Percentiles rank a stretch among this genome's conserved stretches.
These are phyloP conservation scores for Yamadazyma jaroonii DNA, from an alignment of 1,139 yeast species.

Conservation along the genomic window DNA sequence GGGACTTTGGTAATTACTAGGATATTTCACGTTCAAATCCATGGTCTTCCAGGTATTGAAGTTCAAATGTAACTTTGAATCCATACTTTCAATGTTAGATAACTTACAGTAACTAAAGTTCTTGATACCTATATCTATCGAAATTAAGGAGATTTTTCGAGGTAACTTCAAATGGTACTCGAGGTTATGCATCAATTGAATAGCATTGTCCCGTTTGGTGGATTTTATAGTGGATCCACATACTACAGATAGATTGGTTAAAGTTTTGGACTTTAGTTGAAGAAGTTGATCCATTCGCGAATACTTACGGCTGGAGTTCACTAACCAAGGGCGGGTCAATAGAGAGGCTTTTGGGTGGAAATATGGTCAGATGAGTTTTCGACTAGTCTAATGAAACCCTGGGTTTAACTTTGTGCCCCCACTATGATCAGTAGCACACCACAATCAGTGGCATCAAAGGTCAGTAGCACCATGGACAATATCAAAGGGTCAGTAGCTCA, in stretches of 20 bases:
- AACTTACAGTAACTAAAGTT: slow-evolving; percentile 39
- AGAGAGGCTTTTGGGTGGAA: too few species aligned
- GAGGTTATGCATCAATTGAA: slow-evolving; percentile 21
- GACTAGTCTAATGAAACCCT: too few species aligned
- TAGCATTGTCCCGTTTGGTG: slow-evolving; percentile 27
- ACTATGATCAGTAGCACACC: too few species aligned
- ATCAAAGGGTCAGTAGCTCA: too few species aligned
- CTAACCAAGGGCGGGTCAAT: too few species aligned
- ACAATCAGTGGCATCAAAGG: too few species aligned
- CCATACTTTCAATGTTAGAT: slow-evolving; percentile 13
- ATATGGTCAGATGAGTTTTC: too few species aligned
- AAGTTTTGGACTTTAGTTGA: slow-evolving; percentile 11
- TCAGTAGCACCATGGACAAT: too few species aligned
- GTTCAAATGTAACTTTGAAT: slow-evolving; percentile 3
- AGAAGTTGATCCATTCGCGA: slow-evolving; percentile 5
- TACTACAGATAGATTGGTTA: slow-evolving; percentile 30
- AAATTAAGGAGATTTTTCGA: slow-evolving; percentile 19
- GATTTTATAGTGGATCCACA: slow-evolving; percentile 30
- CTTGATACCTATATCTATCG: slow-evolving; percentile 42
- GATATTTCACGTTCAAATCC: slow-evolving; percentile 17
- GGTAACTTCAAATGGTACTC: slow-evolving; percentile 17
- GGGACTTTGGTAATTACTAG: background rate
- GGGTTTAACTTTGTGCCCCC: too few species aligned
- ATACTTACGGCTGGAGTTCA: background rate
- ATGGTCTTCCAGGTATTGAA: slow-evolving; percentile 29